A percentile compares a stretch with the other conserved stretches of the same genome.
These are phyloP conservation scores for Colletotrichum destructivum DNA, from an alignment of 2,329 filamentous ascomycete genomes.

Conservation along the genomic window DNA sequence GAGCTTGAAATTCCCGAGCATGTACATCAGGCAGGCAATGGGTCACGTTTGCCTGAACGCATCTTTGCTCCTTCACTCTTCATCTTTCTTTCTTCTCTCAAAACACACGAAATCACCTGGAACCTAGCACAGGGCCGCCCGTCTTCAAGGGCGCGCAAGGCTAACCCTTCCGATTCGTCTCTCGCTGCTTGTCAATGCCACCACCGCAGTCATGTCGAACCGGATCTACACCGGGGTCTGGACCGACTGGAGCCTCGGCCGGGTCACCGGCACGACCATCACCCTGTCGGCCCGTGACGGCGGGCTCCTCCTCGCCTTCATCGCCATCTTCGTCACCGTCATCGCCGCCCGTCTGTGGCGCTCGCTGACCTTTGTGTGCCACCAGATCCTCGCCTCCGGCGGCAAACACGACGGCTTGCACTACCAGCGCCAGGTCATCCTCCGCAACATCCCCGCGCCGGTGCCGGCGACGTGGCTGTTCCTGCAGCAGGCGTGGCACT, in stretches of 20 bases:
- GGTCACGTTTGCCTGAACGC: background rate
- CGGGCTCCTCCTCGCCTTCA: conserved; percentile 52
- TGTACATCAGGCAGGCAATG: background rate
- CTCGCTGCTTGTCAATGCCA: too few relatives aligned
- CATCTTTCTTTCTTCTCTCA: too few relatives aligned
- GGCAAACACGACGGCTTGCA: conserved; percentile 45
- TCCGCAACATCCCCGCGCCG: conserved; percentile 43
- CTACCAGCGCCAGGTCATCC: conserved; percentile 47
- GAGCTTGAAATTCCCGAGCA: background rate
- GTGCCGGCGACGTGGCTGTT: conserved; percentile 24
- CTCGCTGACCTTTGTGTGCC: conserved; percentile 44
- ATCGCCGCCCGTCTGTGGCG: conserved; percentile 45
- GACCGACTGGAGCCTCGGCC: conserved; percentile 52
- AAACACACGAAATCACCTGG: too few relatives aligned
- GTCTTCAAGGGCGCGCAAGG: too few relatives aligned
- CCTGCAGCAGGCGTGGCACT: conserved; percentile 38
- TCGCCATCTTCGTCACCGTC: conserved; percentile 51
- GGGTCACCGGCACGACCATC: conserved; percentile 50
- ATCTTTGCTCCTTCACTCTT: too few relatives aligned
- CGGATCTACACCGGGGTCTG: conserved; percentile 49
- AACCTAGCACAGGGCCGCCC: too few relatives aligned
- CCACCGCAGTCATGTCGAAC: background rate
- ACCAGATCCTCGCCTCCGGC: conserved; percentile 42
- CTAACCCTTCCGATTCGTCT: too few relatives aligned
- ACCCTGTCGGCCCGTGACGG: conserved; percentile 50